Evolutionary conservation across 345 rosid genomes (phyloP).

Genomic region (Eucalyptus pumila): DNA sequence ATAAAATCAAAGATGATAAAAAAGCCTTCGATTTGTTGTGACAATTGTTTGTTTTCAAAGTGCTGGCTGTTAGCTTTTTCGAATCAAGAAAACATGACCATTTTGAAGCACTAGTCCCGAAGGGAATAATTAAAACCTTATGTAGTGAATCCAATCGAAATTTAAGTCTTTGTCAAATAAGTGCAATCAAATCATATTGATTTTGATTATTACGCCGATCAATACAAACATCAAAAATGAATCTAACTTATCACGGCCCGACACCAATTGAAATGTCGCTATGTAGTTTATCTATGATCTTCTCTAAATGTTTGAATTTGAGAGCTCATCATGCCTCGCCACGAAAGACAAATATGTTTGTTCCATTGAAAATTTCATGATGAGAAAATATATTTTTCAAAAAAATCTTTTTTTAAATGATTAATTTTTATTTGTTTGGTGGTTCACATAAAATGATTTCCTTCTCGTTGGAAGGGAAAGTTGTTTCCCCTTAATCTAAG

Average conservation of each 20-base stretch:
- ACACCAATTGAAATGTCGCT: background rate
- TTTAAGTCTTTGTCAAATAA: background rate
- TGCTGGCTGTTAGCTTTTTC: fast-evolving
- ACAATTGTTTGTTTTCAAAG: background rate
- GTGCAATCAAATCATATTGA: background rate
- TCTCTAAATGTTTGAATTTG: background rate
- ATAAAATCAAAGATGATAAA: background rate
- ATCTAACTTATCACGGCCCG: background rate
- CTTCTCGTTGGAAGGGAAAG: too few relatives aligned
- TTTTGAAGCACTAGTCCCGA: background rate
- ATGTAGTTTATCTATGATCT: background rate
- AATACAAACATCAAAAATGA: background rate
- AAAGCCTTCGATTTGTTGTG: background rate
- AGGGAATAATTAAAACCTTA: background rate
- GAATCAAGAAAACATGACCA: background rate
- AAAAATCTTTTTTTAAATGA: too few relatives aligned
- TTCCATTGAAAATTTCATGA: background rate
- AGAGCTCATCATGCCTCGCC: background rate
- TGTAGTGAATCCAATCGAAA: background rate
- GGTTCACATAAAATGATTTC: too few relatives aligned
- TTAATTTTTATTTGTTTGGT: too few relatives aligned
- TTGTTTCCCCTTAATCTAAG: too few relatives aligned
- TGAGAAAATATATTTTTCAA: too few relatives aligned
- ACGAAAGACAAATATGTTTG: background rate
- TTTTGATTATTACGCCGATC: background rate